Evolutionary conservation across 2,329 filamentous ascomycete species (phyloP), one percentile per base, ranked within the genome.

Genomic region (Scedosporium dehoogii): DNA sequence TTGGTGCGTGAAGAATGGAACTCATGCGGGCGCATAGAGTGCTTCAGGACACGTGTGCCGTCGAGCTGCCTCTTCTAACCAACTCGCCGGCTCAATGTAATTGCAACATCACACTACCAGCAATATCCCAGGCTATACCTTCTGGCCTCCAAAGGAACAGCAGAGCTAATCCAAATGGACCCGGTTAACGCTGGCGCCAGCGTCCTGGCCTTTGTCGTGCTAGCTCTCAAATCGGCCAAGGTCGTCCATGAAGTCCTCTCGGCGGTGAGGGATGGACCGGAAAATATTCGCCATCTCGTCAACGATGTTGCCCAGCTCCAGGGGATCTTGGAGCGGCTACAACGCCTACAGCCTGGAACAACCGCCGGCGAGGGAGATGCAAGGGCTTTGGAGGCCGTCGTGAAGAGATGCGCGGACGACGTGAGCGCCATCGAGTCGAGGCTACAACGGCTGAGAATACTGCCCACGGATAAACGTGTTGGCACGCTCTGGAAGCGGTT

Each of bases 181-280:
- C 33, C 33, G 33, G 33, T 38, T 12, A 38, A 38, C 33, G 53
- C 48, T 10, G 65, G 63, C 12, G 66, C 66, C 18, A 67, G 61
- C 56, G 59, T 63, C 23, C 57, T 67, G 12, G 59, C 66, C 7
- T 65, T 66, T 21, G 57, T 67, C 2, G 6, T 59, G 4, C 3
- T 66, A 2, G 62, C 57, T 9, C 38, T 67, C 16, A 61, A 64
- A 10, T 59, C 53, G 21, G 58, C 64, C 9, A 64, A 66, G 44
- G 1, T 63, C 1, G 18, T 65, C 44, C 58, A 65, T 42, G 57
- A 63, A 3, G 64, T 63, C 4, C 48, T 66, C 12, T 62, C 59
- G 1, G 60, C 62, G 0, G 44, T 66, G 21, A 62, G 63, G 16
- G 64, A 67, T 14, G 66, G 65, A 1, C 66, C 66, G 1, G 21